Conservation (phyloP, 495 filamentous ascomycete genomes). For the Tuber calosporum region DNA sequence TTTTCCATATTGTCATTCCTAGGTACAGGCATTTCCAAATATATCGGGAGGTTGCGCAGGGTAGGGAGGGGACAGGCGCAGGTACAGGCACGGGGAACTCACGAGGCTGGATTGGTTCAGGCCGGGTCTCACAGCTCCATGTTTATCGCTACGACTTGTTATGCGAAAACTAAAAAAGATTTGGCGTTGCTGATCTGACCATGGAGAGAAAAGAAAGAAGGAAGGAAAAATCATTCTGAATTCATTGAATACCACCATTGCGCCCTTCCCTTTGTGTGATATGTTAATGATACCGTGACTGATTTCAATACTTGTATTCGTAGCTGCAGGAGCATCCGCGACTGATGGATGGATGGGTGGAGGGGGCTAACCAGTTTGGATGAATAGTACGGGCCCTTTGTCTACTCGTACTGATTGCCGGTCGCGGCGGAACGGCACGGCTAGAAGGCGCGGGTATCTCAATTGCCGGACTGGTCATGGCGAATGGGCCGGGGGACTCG, state of each 20-base stretch:
- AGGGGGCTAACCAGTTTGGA: not conserved
- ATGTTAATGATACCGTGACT: not conserved
- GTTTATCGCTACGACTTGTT: not conserved
- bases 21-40: not conserved
- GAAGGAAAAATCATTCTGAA: not conserved
- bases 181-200: not conserved
- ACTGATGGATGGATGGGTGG: not conserved
- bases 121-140: not conserved
- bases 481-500: not conserved
- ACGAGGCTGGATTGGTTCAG: not conserved
- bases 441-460: not conserved
- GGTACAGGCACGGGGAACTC: not conserved
- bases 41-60: not conserved
- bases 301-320: no score
- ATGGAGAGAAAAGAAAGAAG: not conserved
- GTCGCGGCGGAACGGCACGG: not conserved
- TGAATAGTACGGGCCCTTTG: not conserved
- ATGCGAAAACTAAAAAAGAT: not conserved
- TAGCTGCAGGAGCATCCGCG: no score
- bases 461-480: not conserved
- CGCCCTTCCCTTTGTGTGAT: not conserved
- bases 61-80: not conserved
- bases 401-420: not conserved
- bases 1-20: not conserved
- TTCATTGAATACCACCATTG: not conserved